These are phyloP conservation scores for Colletotrichum sp. DNA, from an alignment of 2,329 filamentous ascomycete genomes.

Conservation along the genomic window DNA sequence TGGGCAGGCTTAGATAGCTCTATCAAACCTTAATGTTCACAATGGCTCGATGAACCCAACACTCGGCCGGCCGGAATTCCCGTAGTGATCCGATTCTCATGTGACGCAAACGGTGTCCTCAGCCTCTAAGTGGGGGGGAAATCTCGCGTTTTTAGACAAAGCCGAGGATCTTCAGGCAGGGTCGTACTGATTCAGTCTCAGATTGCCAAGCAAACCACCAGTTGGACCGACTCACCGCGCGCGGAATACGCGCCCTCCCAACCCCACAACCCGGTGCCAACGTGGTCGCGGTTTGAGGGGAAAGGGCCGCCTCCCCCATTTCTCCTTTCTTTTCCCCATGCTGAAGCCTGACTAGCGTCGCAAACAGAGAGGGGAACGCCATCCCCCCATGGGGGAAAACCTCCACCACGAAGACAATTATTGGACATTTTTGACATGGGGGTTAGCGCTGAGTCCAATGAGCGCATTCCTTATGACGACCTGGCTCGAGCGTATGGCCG, in stretches of 20 bases:
- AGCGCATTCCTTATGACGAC: background rate
- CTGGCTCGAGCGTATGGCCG: background rate
- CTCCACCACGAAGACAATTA: background rate
- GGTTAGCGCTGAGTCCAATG: background rate
- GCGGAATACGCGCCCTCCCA: background rate
- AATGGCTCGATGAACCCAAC: background rate
- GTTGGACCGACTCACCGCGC: background rate
- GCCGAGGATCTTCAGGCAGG: background rate
- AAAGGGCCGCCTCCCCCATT: background rate
- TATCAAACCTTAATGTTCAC: background rate
- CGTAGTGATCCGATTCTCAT: background rate
- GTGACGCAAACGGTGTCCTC: background rate
- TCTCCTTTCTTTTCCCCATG: background rate
- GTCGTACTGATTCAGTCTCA: background rate
- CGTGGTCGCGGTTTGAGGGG: background rate
- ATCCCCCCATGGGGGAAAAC: background rate
- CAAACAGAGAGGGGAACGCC: background rate
- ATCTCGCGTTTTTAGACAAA: background rate
- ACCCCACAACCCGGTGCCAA: background rate
- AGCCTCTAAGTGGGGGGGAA: conserved; percentile 5
- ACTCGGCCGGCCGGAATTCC: background rate
- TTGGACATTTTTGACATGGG: background rate
- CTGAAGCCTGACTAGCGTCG: background rate
- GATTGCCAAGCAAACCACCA: background rate
- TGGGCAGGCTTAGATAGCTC: background rate